These are phyloP conservation scores for Sugiyamaella japonica DNA, from an alignment of 1,139 yeast genomes.

Conservation along the genomic window DNA sequence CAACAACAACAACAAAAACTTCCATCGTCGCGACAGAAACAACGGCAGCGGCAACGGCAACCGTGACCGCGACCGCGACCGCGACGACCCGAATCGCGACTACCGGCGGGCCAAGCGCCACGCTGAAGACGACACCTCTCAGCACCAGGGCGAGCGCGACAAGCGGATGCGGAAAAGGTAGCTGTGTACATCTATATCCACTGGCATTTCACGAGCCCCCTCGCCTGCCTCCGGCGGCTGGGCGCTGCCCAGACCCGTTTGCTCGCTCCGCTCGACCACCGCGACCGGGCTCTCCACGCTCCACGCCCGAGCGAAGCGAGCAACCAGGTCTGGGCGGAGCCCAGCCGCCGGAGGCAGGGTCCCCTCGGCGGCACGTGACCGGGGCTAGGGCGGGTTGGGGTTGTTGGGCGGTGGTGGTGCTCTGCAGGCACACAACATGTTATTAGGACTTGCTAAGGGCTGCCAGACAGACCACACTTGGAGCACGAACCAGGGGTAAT, in stretches of 20 bases:
- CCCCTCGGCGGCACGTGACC: neutral
- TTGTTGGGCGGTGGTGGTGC: too few relatives aligned
- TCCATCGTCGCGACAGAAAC: conserved; percentile 5
- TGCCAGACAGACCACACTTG: neutral
- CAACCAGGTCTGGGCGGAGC: too few relatives aligned
- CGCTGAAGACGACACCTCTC: conserved; percentile 11
- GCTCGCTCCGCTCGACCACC: too few relatives aligned
- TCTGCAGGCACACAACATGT: too few relatives aligned
- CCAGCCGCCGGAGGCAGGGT: too few relatives aligned
- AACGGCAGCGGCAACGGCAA: neutral
- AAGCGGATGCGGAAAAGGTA: conserved; percentile 10
- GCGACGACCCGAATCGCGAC: conserved; percentile 2
- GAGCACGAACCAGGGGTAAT: neutral
- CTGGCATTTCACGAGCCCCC: neutral
- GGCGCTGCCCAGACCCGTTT: neutral
- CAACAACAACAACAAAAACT: neutral
- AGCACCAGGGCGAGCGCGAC: conserved; percentile 12
- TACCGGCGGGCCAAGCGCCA: conserved; percentile 12
- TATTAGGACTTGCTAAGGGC: neutral
- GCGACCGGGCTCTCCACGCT: too few relatives aligned
- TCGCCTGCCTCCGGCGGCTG: neutral
- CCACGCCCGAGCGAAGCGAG: too few relatives aligned
- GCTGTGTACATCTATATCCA: neutral
- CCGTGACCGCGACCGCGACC: conserved; percentile 21
- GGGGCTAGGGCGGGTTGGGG: neutral